These are phyloP conservation scores for Diaporthe citriasiana DNA, from an alignment of 2,329 filamentous ascomycete species.

Conservation along the genomic window DNA sequence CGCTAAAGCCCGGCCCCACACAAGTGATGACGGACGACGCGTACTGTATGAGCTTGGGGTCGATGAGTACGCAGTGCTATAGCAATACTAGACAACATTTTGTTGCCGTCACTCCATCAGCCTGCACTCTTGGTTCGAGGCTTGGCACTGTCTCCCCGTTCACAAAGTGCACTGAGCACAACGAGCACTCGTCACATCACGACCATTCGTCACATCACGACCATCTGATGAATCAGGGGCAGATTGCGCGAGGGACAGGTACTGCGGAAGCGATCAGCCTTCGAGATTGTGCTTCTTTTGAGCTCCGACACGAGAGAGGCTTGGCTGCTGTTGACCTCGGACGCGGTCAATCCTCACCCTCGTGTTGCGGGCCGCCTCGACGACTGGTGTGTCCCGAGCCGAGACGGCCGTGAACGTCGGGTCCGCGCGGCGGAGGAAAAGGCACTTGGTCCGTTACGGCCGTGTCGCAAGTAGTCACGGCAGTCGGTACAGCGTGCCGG, in stretches of 20 bases:
- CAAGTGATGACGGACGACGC: background rate
- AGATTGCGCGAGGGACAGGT: background rate
- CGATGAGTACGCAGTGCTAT: background rate
- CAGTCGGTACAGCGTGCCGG: slow-evolving; percentile 9
- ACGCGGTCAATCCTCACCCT: background rate
- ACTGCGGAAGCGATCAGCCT: background rate
- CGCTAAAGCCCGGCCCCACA: background rate
- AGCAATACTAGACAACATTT: background rate
- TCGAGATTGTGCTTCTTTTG: background rate
- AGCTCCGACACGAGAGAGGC: background rate
- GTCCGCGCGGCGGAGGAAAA: background rate
- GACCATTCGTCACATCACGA: background rate
- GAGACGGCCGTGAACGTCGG: background rate
- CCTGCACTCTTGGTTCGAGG: background rate
- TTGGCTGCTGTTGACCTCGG: background rate
- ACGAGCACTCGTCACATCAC: too few species aligned
- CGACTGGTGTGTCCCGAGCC: background rate
- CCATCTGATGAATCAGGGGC: background rate
- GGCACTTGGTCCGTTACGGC: slow-evolving; percentile 22
- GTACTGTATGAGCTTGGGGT: background rate
- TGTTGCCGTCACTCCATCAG: background rate
- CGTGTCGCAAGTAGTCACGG: slow-evolving; percentile 30
- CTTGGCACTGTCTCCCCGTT: background rate
- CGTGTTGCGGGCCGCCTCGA: slow-evolving; percentile 6
- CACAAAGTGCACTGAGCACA: too few species aligned